Evolutionary conservation across 306 rosid genomes (phyloP).

Genomic region (Cercis canadensis): DNA sequence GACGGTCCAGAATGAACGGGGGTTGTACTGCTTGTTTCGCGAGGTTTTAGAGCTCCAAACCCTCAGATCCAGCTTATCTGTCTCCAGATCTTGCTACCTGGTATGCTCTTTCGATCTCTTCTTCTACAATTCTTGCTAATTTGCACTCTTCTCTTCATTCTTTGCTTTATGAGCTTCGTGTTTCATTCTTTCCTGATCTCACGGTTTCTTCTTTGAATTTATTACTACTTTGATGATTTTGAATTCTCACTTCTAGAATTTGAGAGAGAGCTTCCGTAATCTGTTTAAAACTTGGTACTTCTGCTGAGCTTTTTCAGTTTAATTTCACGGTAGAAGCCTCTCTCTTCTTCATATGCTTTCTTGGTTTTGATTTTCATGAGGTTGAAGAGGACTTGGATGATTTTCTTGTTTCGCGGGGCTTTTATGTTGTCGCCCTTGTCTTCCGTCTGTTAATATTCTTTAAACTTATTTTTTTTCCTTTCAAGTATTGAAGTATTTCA

Average conservation of each 20-base stretch:
- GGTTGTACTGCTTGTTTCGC: constrained; percentile 42
- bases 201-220: constrained; percentile 9
- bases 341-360: neutral
- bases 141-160: neutral
- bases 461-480: neutral
- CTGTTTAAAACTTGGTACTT: neutral
- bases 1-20: constrained; percentile 71
- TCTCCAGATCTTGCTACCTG: constrained; percentile 60
- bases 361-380: neutral
- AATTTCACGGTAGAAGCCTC: neutral
- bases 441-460: neutral
- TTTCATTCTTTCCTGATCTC: constrained; percentile 11
- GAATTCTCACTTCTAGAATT: neutral
- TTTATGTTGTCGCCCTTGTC: neutral
- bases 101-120: constrained; percentile 46
- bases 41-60: constrained; percentile 55
- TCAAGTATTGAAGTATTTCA: neutral
- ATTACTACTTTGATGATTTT: constrained; percentile 1
- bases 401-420: constrained; percentile 1
- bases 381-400: too few species aligned
- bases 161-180: neutral
- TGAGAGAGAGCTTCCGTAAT: neutral
- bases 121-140: constrained; percentile 22
- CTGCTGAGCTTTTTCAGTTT: neutral
- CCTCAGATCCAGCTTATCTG: constrained; percentile 55